phyloP scores from a whole-genome alignment of 441 rosid species.

The Euphorbia celastroides region DNA sequence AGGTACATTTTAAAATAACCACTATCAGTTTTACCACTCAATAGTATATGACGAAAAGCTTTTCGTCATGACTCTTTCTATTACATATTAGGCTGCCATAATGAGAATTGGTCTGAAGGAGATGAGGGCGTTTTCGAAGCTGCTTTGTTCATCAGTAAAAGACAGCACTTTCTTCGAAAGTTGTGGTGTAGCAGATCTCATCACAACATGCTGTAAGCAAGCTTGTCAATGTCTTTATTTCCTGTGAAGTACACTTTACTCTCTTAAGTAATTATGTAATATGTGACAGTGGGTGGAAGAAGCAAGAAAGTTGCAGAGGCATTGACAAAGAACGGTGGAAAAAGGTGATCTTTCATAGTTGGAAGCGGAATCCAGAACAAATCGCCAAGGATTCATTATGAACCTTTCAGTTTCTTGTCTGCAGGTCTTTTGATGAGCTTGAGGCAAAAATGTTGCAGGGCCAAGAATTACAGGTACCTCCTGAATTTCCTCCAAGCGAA shows the following conservation, averaged over 20 bases:
- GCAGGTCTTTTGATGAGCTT: conserved; percentile 93
- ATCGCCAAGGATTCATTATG: conserved; percentile 7
- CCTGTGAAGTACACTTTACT: conserved; percentile 7
- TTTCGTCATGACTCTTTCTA: not conserved
- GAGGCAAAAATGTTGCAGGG: conserved; percentile 95
- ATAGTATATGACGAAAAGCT: not conserved
- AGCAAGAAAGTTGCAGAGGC: conserved; percentile 95
- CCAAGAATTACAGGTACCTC: conserved; percentile 82
- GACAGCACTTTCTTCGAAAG: conserved; percentile 95
- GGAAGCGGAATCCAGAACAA: not conserved
- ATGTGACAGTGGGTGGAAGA: conserved; percentile 85
- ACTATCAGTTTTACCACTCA: not conserved
- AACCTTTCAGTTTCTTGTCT: conserved; percentile 17
- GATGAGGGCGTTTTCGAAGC: conserved; percentile 84
- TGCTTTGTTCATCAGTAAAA: conserved; percentile 76
- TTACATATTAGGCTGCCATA: conserved; percentile 66
- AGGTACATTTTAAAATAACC: conserved; percentile 37
- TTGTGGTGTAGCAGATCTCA: conserved; percentile 94
- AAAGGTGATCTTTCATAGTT: conserved; percentile 45
- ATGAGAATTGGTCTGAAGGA: conserved; percentile 96
- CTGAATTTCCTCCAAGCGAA: not conserved
- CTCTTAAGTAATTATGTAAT: conserved; percentile 13
- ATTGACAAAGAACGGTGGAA: conserved; percentile 71
- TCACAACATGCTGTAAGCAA: conserved; percentile 89
- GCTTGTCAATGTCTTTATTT: conserved; percentile 9